A percentile compares a stretch with the other conserved stretches of the same genome.
Evolutionary conservation across 768 basidiomycete species (phyloP).

Genomic region (Fistulinella prunicolor): DNA sequence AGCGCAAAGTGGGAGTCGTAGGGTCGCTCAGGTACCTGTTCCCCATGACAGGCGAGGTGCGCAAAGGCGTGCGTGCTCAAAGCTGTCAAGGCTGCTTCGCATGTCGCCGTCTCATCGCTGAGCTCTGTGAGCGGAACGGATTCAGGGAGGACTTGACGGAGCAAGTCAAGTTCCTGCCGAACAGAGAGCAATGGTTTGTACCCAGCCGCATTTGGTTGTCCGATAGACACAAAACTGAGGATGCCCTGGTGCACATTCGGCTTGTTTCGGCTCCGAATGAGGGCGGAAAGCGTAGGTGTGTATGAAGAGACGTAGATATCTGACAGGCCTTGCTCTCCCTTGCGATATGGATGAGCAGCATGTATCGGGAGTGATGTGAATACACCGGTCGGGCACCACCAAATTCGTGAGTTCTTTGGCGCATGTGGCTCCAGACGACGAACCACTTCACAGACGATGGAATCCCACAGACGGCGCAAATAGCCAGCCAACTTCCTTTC

Average conservation of each 20-base stretch:
- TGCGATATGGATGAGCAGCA: conserved; percentile 22
- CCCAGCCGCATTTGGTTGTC: conserved; percentile 16
- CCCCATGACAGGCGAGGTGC: conserved; percentile 30
- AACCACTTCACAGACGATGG: conserved; percentile 19
- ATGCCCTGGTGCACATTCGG: neutral
- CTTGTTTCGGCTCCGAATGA: conserved; percentile 19
- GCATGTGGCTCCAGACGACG: conserved; percentile 10
- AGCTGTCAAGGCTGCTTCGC: conserved; percentile 5
- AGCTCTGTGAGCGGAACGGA: conserved; percentile 11
- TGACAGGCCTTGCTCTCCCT: conserved; percentile 13
- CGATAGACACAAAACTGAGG: conserved; percentile 16
- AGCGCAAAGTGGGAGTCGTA: conserved; percentile 20
- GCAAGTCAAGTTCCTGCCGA: conserved; percentile 12
- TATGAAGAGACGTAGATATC: conserved; percentile 32
- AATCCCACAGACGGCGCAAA: conserved; percentile 23
- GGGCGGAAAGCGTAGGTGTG: conserved; percentile 27
- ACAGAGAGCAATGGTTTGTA: neutral
- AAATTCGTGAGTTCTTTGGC: conserved; percentile 18
- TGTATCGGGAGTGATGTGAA: conserved; percentile 30
- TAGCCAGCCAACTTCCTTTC: conserved; percentile 3
- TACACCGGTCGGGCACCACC: conserved; percentile 30
- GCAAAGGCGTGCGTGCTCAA: conserved; percentile 17
- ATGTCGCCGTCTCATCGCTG: conserved; percentile 11
- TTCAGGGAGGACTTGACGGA: conserved; percentile 10
- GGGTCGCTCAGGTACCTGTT: conserved; percentile 11